These are phyloP conservation scores for Trichoderma koningiopsis DNA, from an alignment of 2,329 filamentous ascomycete genomes.

Conservation along the genomic window DNA sequence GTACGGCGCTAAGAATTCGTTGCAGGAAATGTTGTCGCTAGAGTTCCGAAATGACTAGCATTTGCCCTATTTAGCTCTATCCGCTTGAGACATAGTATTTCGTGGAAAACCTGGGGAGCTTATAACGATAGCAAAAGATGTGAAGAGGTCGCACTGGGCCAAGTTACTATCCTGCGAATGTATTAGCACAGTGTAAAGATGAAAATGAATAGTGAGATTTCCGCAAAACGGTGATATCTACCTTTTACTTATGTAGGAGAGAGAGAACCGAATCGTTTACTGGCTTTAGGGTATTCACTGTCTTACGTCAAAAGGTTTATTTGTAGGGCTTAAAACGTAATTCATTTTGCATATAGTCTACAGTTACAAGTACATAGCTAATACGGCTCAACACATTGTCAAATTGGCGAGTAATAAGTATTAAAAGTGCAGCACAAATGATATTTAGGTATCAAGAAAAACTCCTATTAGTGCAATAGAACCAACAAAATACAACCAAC, in stretches of 20 bases:
- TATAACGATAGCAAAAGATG: background rate
- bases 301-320: background rate
- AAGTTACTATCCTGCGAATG: background rate
- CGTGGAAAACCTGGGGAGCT: background rate
- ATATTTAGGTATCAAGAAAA: background rate
- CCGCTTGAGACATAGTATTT: background rate
- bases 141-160: background rate
- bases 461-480: background rate
- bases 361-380: background rate
- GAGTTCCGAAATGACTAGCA: background rate
- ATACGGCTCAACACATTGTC: background rate
- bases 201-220: background rate
- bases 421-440: background rate
- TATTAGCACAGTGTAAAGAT: background rate
- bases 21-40: background rate
- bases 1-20: background rate
- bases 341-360: background rate
- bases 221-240: background rate
- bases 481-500: background rate
- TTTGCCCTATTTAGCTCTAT: background rate
- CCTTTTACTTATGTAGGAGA: background rate
- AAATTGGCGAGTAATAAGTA: background rate
- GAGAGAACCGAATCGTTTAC: background rate
- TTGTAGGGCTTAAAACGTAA: background rate
- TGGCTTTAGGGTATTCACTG: background rate